phyloP scores from a whole-genome alignment of 257 asterid species.

The Nicotiana obtusifolia region DNA sequence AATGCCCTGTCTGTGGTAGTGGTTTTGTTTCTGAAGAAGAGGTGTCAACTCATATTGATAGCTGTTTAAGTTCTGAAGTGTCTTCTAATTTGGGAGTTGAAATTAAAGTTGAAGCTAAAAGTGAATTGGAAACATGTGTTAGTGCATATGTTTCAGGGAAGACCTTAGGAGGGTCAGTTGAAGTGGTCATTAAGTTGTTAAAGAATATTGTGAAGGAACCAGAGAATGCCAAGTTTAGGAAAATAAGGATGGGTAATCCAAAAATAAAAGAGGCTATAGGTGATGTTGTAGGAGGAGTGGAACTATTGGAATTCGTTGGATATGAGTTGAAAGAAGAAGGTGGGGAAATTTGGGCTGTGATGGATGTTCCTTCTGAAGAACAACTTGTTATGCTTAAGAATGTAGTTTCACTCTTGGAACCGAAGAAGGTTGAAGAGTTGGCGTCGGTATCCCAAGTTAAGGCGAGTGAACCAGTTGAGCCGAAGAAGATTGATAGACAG shows the following conservation, averaged over 20 bases:
- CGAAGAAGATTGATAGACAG: constrained; percentile 73
- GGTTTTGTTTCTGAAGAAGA: constrained; percentile 70
- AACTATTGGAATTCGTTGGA: constrained; percentile 72
- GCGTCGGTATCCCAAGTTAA: constrained; percentile 31
- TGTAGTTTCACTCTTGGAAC: constrained; percentile 50
- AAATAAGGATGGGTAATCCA: constrained; percentile 76
- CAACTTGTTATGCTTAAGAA: constrained; percentile 40
- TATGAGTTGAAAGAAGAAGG: constrained; percentile 69
- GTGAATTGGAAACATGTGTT: constrained; percentile 51
- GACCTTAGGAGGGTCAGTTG: constrained; percentile 54
- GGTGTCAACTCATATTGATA: constrained; percentile 66
- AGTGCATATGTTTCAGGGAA: constrained; percentile 59
- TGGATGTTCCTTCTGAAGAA: constrained; percentile 62
- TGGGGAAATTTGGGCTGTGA: constrained; percentile 79
- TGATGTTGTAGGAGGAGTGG: constrained; percentile 76
- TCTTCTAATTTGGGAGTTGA: constrained; percentile 17
- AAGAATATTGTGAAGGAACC: constrained; percentile 71
- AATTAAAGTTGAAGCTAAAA: constrained; percentile 9
- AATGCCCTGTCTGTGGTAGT: constrained; percentile 78
- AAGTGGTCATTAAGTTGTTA: constrained; percentile 59
- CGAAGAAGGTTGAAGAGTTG: constrained; percentile 37
- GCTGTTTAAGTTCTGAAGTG: constrained; percentile 44
- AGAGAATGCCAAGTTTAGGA: constrained; percentile 78
- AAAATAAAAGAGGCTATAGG: constrained; percentile 87
- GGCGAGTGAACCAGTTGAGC: constrained; percentile 41